phyloP scores from a whole-genome alignment of 2,329 filamentous ascomycete species.

The Ascochyta viciae-villosae region DNA sequence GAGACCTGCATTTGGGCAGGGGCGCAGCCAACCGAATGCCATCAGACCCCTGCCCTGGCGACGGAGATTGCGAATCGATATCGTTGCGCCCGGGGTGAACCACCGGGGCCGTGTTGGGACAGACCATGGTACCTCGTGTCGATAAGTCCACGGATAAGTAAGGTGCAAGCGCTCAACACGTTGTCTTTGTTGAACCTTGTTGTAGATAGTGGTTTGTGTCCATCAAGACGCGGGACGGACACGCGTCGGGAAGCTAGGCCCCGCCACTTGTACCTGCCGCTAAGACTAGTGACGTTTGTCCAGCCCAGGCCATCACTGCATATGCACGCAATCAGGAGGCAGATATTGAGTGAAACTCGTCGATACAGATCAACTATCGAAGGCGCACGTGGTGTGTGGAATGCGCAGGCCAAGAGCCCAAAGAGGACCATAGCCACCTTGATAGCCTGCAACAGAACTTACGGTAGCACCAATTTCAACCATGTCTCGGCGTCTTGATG shows the following conservation, averaged over 20 bases:
- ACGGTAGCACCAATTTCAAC: conserved; percentile 19
- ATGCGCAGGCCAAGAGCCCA: conserved; percentile 20
- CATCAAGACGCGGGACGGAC: conserved; percentile 3
- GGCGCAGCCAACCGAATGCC: conserved; percentile 13
- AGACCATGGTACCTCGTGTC: conserved; percentile 6
- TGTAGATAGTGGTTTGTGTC: background rate
- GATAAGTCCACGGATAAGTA: background rate
- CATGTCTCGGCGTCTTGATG: conserved; percentile 24
- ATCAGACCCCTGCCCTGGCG: conserved; percentile 10
- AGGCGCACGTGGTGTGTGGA: background rate
- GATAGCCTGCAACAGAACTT: conserved; percentile 15
- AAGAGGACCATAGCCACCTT: conserved; percentile 19
- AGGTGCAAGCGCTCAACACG: conserved; percentile 6
- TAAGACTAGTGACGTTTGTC: conserved; percentile 8
- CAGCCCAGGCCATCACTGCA: conserved; percentile 11
- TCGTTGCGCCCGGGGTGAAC: conserved; percentile 11
- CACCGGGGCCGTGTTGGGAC: conserved; percentile 4
- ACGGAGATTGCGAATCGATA: conserved; percentile 20
- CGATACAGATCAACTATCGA: background rate
- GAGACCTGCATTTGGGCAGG: conserved; percentile 14
- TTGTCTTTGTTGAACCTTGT: conserved; percentile 11
- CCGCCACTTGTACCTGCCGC: conserved; percentile 26
- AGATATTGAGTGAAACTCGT: conserved; percentile 1
- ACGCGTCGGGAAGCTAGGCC: conserved; percentile 18
- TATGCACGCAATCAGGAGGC: conserved; percentile 14